Base-by-base conservation (phyloP, 2,329 filamentous ascomycete species). In the Colletotrichum orbiculare region DNA sequence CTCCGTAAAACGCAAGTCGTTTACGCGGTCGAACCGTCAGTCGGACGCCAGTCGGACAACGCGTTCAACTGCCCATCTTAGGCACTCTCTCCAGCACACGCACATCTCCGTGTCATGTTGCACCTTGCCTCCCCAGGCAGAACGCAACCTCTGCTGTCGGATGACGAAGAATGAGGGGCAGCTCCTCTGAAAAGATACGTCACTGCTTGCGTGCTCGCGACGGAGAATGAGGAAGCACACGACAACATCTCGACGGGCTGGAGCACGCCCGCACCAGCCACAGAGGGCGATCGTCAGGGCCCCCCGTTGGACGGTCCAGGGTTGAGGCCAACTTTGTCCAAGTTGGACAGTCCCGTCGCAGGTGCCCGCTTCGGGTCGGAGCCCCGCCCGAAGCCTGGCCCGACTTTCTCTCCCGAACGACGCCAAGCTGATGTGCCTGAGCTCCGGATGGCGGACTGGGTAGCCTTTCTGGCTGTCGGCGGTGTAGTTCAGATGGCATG, bases 131-230 rank as follows among this genome's bases (percentile, higher is more conserved):
- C 25, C 25, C 25, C 25, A 25, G 25, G 25, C 25, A 25, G 25
- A 25, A 25, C 13, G 17, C 25, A 9, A n/a, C 10, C 35, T 11
- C 45, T 17, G 53, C 9, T 33, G 15, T 25, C 56, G n/a, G 38
- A n/a, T 39, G 39, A 53, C 15, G 34, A 58, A 17, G 47, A n/a
- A 39, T 25, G 17, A 54, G 45, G 61, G 57, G 49, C 46, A 34
- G 45, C 11, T 25, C 33, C 39, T 33, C 41, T 41, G 62, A 34
- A 4, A 25, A 53, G 52, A 48, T 62, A 57, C 63, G 58, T 62
- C 52, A 65, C 47, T 53, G 47, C 58, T 66, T 62, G 63, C 53
- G 63, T 66, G 63, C 52, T 66, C 34, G 15, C 6, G 42, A 62
- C 38, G 42, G 47, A 17, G 58, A 50, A 65, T 65, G 62, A 62